Conservation (phyloP, 305 asterid species). For the Petunia hybrid region DNA sequence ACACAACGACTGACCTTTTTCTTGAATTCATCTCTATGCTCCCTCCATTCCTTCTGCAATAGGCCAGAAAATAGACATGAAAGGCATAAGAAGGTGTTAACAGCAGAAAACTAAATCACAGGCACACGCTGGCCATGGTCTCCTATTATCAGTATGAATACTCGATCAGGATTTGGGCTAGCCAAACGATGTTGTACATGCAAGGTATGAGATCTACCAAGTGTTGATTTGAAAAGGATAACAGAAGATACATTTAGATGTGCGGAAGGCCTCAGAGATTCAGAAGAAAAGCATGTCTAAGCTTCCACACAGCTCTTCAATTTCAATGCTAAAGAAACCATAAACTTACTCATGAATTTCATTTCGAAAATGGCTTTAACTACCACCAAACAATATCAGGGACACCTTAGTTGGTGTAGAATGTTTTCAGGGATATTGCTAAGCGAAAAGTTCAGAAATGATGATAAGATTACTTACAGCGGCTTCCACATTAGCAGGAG, state of each 20-base stretch:
- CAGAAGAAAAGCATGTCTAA: background rate
- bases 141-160: too few species aligned
- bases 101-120: background rate
- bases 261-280: background rate
- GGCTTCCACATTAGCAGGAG: conserved; percentile 99
- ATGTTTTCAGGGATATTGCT: background rate
- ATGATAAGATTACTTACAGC: conserved; percentile 65
- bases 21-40: conserved; percentile 84
- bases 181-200: background rate
- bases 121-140: too few species aligned
- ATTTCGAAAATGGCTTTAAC: background rate
- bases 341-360: background rate
- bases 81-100: background rate
- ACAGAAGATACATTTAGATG: too few species aligned
- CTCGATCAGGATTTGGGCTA: too few species aligned
- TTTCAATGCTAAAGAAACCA: background rate
- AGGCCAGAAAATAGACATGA: background rate
- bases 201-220: background rate
- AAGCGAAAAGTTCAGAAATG: background rate
- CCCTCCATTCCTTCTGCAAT: conserved; percentile 98
- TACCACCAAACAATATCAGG: background rate
- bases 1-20: conserved; percentile 95
- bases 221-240: background rate
- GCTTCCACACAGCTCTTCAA: background rate
- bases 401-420: background rate